A percentile compares a stretch with the other conserved stretches of the same genome.
phyloP scores from a whole-genome alignment of 345 rosid genomes.

The Citrus maxima region DNA sequence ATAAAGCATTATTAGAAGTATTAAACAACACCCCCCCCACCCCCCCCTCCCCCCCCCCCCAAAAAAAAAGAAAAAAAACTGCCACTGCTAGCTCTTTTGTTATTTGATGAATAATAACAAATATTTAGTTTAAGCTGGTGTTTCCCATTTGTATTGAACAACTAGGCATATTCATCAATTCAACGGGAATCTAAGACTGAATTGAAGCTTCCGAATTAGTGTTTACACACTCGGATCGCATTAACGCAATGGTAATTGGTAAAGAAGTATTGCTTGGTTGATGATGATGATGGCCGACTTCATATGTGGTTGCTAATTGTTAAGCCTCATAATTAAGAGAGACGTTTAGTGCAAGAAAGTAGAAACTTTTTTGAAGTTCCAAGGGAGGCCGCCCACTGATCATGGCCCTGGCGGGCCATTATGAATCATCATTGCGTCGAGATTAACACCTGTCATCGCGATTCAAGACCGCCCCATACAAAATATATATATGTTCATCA shows the following conservation, averaged over 20 bases:
- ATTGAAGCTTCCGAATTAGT: background rate
- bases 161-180: background rate
- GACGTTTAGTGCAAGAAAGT: background rate
- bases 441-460: background rate
- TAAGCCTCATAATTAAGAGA: background rate
- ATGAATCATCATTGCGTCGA: too few relatives aligned
- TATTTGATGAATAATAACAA: too few relatives aligned
- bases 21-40: too few relatives aligned
- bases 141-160: background rate
- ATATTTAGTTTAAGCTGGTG: background rate
- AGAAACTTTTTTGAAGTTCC: background rate
- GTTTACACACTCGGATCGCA: background rate
- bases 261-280: background rate
- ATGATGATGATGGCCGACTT: background rate
- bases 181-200: background rate
- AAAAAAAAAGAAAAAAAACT: too few relatives aligned
- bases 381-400: background rate
- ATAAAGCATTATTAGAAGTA: background rate
- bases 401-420: background rate
- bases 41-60: too few relatives aligned
- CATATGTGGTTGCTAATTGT: background rate
- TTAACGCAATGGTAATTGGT: background rate
- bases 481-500: too few relatives aligned
- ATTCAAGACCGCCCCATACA: background rate
- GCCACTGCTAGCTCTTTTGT: too few relatives aligned